Conservation (phyloP, 371 early-diverging fungal genomes). For the Actinomucor elegans region DNA sequence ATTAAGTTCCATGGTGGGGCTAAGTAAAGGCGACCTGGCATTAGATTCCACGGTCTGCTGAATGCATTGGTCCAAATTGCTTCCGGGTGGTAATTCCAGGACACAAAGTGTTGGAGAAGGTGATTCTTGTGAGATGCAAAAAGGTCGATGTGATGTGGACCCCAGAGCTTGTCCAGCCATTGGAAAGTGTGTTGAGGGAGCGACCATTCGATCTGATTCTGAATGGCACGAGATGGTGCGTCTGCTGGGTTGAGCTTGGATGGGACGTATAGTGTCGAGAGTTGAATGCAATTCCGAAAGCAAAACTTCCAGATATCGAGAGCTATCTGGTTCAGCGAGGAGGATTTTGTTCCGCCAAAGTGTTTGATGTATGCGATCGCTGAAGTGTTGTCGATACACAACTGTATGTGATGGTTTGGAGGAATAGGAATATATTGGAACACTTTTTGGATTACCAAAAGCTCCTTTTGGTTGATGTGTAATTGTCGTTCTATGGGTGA, state of each 20-base stretch:
- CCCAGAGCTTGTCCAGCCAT: too few relatives aligned
- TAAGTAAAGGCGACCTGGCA: too few relatives aligned
- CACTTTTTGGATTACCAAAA: neutral
- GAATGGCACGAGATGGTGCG: neutral
- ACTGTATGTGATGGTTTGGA: neutral
- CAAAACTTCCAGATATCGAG: neutral
- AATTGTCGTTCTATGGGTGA: too few relatives aligned
- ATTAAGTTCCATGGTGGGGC: slow-evolving; percentile 16
- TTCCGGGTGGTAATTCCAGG: slow-evolving; percentile 18
- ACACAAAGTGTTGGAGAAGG: slow-evolving; percentile 14
- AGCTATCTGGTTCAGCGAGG: too few relatives aligned
- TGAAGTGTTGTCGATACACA: neutral
- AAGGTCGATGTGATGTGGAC: too few relatives aligned
- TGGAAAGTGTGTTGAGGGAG: too few relatives aligned
- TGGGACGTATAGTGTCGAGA: neutral
- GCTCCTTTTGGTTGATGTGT: too few relatives aligned
- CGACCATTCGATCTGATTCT: neutral
- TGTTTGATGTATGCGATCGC: neutral
- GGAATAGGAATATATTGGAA: neutral
- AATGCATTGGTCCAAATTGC: slow-evolving; percentile 1
- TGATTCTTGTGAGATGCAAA: too few relatives aligned
- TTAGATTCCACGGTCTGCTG: too few relatives aligned
- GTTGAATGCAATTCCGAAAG: neutral
- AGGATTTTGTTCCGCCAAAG: neutral
- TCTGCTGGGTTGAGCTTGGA: neutral